These are phyloP conservation scores for Trametes gibbosa DNA, from an alignment of 768 basidiomycete genomes.

Conservation along the genomic window DNA sequence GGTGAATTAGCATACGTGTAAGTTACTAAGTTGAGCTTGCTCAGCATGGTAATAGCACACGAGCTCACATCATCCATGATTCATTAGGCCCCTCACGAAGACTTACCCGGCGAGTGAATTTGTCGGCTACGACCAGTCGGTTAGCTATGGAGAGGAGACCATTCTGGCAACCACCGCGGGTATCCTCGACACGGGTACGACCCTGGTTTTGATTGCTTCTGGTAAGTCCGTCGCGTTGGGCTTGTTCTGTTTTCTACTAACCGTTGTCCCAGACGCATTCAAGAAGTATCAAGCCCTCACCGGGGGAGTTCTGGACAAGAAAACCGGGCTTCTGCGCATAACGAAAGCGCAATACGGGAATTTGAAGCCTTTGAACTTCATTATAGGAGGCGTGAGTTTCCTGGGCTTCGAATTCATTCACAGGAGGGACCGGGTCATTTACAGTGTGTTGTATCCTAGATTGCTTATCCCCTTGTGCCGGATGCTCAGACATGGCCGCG, in stretches of 20 bases:
- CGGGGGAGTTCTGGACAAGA: slow-evolving; percentile 27
- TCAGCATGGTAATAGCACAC: slow-evolving; percentile 19
- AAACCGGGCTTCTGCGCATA: slow-evolving; percentile 22
- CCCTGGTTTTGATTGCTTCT: slow-evolving; percentile 31
- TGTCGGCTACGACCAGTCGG: slow-evolving; percentile 31
- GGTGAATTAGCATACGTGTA: slow-evolving; percentile 26
- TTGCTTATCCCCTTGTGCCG: slow-evolving; percentile 37
- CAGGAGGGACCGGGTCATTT: neutral
- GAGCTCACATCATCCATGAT: slow-evolving; percentile 31
- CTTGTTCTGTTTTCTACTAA: neutral
- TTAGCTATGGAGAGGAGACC: slow-evolving; percentile 23
- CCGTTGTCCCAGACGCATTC: slow-evolving; percentile 26
- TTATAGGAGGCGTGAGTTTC: slow-evolving; percentile 9
- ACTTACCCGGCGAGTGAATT: slow-evolving; percentile 22
- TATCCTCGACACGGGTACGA: slow-evolving; percentile 39
- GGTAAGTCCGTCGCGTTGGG: slow-evolving; percentile 19
- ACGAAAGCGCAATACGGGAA: slow-evolving; percentile 28
- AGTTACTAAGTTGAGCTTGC: slow-evolving; percentile 15
- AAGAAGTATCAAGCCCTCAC: slow-evolving; percentile 26
- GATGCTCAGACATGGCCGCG: slow-evolving; percentile 45
- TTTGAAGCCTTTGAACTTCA: slow-evolving; percentile 23
- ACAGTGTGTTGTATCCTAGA: neutral
- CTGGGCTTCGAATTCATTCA: neutral
- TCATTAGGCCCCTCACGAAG: slow-evolving; percentile 24
- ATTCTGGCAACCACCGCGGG: slow-evolving; percentile 29